A percentile compares a stretch with the other conserved stretches of the same genome.
phyloP scores from a whole-genome alignment of 805 yeast genomes.

The Starmerella kuoi region DNA sequence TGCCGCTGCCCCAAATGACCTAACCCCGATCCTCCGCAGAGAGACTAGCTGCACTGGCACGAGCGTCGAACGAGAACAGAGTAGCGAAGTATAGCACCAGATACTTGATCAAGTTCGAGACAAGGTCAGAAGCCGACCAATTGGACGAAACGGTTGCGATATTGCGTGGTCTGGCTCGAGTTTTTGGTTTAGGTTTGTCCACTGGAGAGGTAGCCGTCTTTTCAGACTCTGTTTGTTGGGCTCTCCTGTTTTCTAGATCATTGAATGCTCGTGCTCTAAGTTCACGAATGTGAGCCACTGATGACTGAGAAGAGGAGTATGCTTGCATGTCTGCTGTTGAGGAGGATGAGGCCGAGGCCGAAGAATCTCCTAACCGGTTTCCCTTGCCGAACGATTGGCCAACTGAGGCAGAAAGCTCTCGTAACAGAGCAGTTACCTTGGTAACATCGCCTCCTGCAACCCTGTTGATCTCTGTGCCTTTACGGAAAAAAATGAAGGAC shows the following conservation, averaged over 20 bases:
- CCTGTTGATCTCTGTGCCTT: conserved; percentile 55
- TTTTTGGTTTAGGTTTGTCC: neutral
- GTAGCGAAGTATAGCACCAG: conserved; percentile 17
- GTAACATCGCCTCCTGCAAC: conserved; percentile 26
- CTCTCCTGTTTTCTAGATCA: neutral
- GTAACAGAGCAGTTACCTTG: conserved; percentile 10
- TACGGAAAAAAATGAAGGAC: conserved; percentile 60
- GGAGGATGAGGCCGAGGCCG: neutral
- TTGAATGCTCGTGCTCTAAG: conserved; percentile 6
- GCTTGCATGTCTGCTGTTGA: too few relatives aligned
- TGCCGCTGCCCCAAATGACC: too few relatives aligned
- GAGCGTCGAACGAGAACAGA: conserved; percentile 20
- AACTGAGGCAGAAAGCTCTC: conserved; percentile 5
- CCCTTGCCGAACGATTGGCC: conserved; percentile 14
- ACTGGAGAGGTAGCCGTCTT: neutral
- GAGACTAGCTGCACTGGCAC: conserved; percentile 6
- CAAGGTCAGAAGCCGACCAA: neutral
- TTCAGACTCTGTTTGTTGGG: neutral
- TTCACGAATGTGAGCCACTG: conserved; percentile 7
- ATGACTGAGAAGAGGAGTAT: neutral
- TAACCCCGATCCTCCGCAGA: neutral
- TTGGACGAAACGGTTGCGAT: neutral
- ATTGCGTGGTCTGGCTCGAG: neutral
- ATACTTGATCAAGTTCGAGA: conserved; percentile 4
- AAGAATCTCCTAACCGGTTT: conserved; percentile 12